Base-by-base conservation (phyloP, 2,329 filamentous ascomycete genomes). In the Sordariomycetes sp. region DNA sequence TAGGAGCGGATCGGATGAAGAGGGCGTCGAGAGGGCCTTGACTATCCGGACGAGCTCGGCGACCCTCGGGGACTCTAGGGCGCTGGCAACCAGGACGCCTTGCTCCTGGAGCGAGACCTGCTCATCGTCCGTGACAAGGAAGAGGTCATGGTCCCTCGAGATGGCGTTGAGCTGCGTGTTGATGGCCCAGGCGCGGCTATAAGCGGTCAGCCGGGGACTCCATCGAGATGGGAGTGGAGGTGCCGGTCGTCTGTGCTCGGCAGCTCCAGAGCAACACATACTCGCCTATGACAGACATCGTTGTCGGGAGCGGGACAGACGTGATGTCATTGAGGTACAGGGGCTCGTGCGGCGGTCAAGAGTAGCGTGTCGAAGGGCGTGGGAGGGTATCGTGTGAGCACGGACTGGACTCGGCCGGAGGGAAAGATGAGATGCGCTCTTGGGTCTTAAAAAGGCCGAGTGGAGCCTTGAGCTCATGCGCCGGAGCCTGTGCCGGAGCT, bases 21-120 rank as follows among this genome's bases (percentile, higher is more conserved):
- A 81, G 2, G 82, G 82, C 3, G 85, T 82, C 22, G 88, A 91
- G 15, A 95, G 72, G 2, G 82, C 75, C 68, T 86, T 85, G 64
- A 89, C 81, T 57, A 90, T 80, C 58, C 72, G 74, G 62, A 90
- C 79, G 45, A 95, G 73, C 56, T 84, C 76, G 68, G 81, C 72
- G 62, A 85, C 72, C 55, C 81, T 72, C 28, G 78, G 75, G 22
- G 76, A 78, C 60, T 77, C 70, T 55, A 80, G 67, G 52, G 73
- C 74, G 55, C 71, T 71, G 48, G 73, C 67, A 28, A 70, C 70
- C 28, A 63, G 68, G 36, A 68, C 69, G 32, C 61, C 69, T 55
- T 74, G 72, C 57, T 74, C 70, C 59, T 74, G 72, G 32, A 71
- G 72, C 39, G 69, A 58, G 70, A 73, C 62, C 66, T 57, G 54